Base-by-base conservation (phyloP, 345 rosid genomes). In the Sonneratia caseolaris region DNA sequence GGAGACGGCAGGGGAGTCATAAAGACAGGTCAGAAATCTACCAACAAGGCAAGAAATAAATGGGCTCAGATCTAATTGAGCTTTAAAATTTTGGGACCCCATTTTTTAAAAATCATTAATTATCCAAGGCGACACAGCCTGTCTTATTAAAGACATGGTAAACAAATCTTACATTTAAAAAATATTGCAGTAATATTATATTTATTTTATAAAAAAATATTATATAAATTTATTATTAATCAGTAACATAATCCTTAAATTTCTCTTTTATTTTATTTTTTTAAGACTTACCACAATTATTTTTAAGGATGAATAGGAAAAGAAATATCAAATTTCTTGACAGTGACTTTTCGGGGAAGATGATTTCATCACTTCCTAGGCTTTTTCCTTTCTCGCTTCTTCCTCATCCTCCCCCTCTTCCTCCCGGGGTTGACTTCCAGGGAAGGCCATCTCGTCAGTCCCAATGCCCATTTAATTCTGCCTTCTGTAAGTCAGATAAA, bases 381-480 rank as follows among this genome's bases (percentile, higher is more conserved):
- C 1, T 8, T 35, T 57, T 57, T 9, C 9, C 13, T n/a, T 57
- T 57, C 13, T 57, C 6, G 32, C 27, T 57, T n/a, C 24, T 55
- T 55, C 61, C 5, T 55, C 19, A 37, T 27, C 37, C 15, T 47
- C 15, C 51, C 3, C 15, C 15, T 47, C 15, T 2, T 47, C 15
- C 51, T 15, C 74, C 62, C n/a, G 22, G 65, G 74, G 80, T 79
- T 83, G 84, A 79, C 86, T 73, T 77, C 27, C 45, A 53, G 74
- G 61, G 56, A 40, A 38, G 49, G 64, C 42, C 69, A 37, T 19
- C 5, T 37, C 83, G 71, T 77, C 77, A 73, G 43, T 15, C 45
- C 74, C 79, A 68, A 77, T n/a, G 76, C 38, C 42, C 77, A 72
- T 75, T 74, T 37, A 66, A 71, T 76, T 71, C 32, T 22, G 45